phyloP scores from a whole-genome alignment of 2,329 filamentous ascomycete genomes.

The Fusarium sp. region DNA sequence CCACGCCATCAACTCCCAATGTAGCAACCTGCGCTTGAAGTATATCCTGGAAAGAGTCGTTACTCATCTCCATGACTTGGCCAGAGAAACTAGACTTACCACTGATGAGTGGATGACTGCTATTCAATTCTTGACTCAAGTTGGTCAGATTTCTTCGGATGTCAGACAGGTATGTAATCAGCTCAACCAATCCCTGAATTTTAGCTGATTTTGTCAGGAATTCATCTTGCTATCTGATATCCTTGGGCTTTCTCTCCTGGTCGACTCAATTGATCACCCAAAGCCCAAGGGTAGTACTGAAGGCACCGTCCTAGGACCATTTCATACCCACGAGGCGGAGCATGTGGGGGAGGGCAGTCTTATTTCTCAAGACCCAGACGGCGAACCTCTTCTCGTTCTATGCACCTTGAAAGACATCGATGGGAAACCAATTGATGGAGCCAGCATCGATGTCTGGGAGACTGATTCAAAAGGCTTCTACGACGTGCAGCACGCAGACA shows the following conservation, averaged over 20 bases:
- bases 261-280: conserved; percentile 82
- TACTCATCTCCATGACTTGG: conserved; percentile 80
- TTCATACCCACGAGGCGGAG: conserved; percentile 79
- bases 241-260: conserved; percentile 78
- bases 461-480: conserved; percentile 80
- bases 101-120: conserved; percentile 80
- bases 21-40: conserved; percentile 69
- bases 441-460: conserved; percentile 83
- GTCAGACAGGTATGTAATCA: conserved; percentile 63
- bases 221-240: conserved; percentile 83
- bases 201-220: conserved; percentile 54
- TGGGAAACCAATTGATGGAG: conserved; percentile 69
- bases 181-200: fast-evolving
- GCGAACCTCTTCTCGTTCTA: conserved; percentile 73
- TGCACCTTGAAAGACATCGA: conserved; percentile 73
- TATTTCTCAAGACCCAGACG: conserved; percentile 73
- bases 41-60: conserved; percentile 78
- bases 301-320: conserved; percentile 83
- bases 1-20: conserved; percentile 75
- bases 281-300: conserved; percentile 76
- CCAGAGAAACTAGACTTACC: conserved; percentile 77
- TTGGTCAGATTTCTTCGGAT: conserved; percentile 75
- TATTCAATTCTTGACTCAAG: conserved; percentile 73
- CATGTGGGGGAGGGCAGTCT: conserved; percentile 61
- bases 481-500: conserved; percentile 76